phyloP scores from a whole-genome alignment of 2,329 filamentous ascomycete genomes.

The Monosporascus sp. region DNA sequence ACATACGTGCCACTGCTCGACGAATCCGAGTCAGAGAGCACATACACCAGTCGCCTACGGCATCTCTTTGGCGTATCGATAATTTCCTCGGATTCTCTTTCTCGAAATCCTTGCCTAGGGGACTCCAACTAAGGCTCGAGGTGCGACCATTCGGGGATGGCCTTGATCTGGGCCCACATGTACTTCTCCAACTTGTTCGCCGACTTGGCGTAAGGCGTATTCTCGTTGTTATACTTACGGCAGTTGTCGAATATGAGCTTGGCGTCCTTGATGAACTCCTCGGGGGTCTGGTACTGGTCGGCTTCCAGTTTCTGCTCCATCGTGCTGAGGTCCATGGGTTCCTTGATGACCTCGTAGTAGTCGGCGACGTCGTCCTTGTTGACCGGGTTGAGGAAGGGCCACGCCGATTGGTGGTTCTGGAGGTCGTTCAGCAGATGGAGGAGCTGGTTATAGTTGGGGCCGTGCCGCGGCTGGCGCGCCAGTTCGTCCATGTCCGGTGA shows the following conservation, averaged over 20 bases:
- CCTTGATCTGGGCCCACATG: conserved; percentile 91
- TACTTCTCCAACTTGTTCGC: conserved; percentile 90
- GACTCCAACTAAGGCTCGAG: conserved; percentile 38
- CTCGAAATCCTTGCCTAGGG: background rate
- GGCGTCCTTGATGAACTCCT: conserved; percentile 88
- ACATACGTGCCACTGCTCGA: too few species aligned
- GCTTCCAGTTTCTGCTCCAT: conserved; percentile 96
- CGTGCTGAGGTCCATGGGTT: conserved; percentile 92
- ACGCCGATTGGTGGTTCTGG: conserved; percentile 87
- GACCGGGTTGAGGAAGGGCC: conserved; percentile 92
- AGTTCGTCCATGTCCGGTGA: conserved; percentile 97
- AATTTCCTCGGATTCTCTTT: too few species aligned
- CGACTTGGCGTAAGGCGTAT: conserved; percentile 88
- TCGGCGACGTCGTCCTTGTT: conserved; percentile 96
- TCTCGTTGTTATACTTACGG: conserved; percentile 93
- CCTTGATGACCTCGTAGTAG: conserved; percentile 97
- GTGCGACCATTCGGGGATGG: conserved; percentile 86
- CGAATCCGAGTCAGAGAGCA: too few species aligned
- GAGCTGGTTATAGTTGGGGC: conserved; percentile 92
- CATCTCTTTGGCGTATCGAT: too few species aligned
- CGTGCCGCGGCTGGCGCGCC: conserved; percentile 88
- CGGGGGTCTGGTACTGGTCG: conserved; percentile 83
- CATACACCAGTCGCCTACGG: too few species aligned
- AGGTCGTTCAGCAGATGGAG: conserved; percentile 89
- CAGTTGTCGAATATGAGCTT: conserved; percentile 92